Base-by-base conservation (phyloP, 164 flowering plant species). In the Paratinospora sagittata region DNA sequence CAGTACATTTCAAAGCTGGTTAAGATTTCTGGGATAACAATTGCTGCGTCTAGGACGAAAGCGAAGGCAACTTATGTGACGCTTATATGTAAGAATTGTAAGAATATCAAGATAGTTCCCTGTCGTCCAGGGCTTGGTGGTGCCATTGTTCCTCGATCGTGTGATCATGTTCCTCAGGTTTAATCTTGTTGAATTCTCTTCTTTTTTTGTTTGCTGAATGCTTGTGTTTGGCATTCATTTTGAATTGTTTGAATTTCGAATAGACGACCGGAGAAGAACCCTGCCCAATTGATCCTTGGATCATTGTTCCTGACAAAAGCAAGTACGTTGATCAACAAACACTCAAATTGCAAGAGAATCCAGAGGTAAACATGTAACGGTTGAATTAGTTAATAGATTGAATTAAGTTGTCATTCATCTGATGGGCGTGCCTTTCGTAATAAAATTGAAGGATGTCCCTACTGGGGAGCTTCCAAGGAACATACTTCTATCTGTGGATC, bases 41-140 rank as follows among this genome's bases (percentile, higher is more conserved):
- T 96, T 70, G 96, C 99, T 66, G 99, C 99, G 26, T 96, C 99
- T 1, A 86, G 96, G 81, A 91, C 94, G 33, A 93, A 96, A 78
- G 99, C 99, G 0, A 96, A 96, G 80, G 98, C 99, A 11, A 96
- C 97, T n/a, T 86, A 90, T 76, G 99, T 96, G 58, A 86, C 87
- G 23, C 76, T 96, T 3, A 34, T 91, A 58, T 96, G 99, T 73
- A 96, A 88, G 85, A 96, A 96, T 68, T 96, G 99, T 81, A 86
- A 84, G 76, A 90, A 83, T 79, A 79, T 84, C 0, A 87, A 78
- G 83, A 73, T 61, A 12, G 90, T 93, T 70, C 98, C 98, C 0
- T 96, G 99, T 72, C 90, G 96, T 36, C 97, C 99, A 0, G 99
- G 99, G 33, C 90, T 96, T 58, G 99, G 99, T 67, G 99, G 99